A percentile compares a stretch with the other conserved stretches of the same genome.
phyloP scores from a whole-genome alignment of 1,139 yeast genomes.

The Debaryomyces singareniensis region DNA sequence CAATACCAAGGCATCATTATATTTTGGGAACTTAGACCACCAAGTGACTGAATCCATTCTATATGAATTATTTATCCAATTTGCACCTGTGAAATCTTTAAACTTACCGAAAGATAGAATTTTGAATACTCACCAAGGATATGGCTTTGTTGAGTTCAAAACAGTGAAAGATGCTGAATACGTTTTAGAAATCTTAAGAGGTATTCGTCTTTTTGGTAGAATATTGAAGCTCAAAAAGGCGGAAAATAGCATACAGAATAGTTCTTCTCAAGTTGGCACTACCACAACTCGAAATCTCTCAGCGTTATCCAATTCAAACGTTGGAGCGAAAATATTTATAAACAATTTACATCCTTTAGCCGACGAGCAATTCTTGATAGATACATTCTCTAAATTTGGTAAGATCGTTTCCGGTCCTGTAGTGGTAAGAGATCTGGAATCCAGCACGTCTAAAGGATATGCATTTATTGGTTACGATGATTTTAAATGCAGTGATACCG shows the following conservation, averaged over 20 bases:
- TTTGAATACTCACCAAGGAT: slow-evolving; percentile 71
- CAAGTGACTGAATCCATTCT: slow-evolving; percentile 61
- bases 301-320: slow-evolving; percentile 25
- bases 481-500: slow-evolving; percentile 68
- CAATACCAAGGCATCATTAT: slow-evolving; percentile 63
- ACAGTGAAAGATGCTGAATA: slow-evolving; percentile 64
- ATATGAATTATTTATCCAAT: slow-evolving; percentile 79
- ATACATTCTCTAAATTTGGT: slow-evolving; percentile 71
- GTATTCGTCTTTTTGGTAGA: slow-evolving; percentile 60
- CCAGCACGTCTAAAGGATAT: slow-evolving; percentile 52
- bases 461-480: slow-evolving; percentile 58
- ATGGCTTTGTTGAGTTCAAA: slow-evolving; percentile 76
- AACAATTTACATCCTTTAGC: slow-evolving; percentile 68
- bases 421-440: slow-evolving; percentile 43
- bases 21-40: slow-evolving; percentile 79
- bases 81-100: slow-evolving; percentile 69
- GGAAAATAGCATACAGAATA: slow-evolving; percentile 13
- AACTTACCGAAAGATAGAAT: slow-evolving; percentile 78
- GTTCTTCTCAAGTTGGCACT: slow-evolving; percentile 3
- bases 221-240: slow-evolving; percentile 55
- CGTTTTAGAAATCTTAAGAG: slow-evolving; percentile 54
- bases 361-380: slow-evolving; percentile 52
- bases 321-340: slow-evolving; percentile 73
- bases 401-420: slow-evolving; percentile 45
- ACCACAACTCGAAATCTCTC: slow-evolving; percentile 5